phyloP scores from a whole-genome alignment of 2,329 filamentous ascomycete species.

The Periconia sp. region DNA sequence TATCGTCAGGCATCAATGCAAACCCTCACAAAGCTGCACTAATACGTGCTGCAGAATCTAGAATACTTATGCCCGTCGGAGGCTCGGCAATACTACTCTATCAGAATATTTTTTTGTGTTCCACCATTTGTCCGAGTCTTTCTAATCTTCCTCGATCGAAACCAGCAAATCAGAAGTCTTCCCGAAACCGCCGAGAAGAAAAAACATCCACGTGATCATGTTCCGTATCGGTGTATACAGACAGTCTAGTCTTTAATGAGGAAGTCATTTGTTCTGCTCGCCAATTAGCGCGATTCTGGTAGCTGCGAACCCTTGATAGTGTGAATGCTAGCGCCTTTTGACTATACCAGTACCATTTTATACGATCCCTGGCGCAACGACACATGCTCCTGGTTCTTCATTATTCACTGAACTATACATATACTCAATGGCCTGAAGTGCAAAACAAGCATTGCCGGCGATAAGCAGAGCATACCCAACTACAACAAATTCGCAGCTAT shows the following conservation, averaged over 20 bases:
- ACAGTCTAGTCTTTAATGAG: slow-evolving; percentile 22
- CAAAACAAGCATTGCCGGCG: no score
- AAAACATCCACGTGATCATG: slow-evolving; percentile 11
- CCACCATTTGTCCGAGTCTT: neutral
- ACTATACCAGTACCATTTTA: neutral
- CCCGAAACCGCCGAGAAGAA: slow-evolving; percentile 7
- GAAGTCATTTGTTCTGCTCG: slow-evolving; percentile 1
- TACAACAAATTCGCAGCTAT: no score
- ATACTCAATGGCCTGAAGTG: no score
- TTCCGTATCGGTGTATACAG: slow-evolving; percentile 12
- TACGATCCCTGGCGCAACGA: neutral
- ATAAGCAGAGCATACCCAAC: no score
- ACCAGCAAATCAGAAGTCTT: slow-evolving; percentile 8
- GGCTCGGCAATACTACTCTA: neutral
- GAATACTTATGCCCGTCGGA: no score
- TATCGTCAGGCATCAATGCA: slow-evolving; percentile 3
- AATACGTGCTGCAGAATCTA: neutral
- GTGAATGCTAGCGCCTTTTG: neutral
- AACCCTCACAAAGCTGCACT: no score
- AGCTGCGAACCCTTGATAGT: slow-evolving; percentile 10
- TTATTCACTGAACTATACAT: neutral
- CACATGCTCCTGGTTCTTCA: neutral
- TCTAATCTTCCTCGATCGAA: no score
- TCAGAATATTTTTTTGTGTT: neutral
- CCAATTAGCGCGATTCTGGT: slow-evolving; percentile 32